A percentile compares a stretch with the other conserved stretches of the same genome.
Evolutionary conservation across 805 yeast species (phyloP).

Genomic region (Ogataea paradorogensis): DNA sequence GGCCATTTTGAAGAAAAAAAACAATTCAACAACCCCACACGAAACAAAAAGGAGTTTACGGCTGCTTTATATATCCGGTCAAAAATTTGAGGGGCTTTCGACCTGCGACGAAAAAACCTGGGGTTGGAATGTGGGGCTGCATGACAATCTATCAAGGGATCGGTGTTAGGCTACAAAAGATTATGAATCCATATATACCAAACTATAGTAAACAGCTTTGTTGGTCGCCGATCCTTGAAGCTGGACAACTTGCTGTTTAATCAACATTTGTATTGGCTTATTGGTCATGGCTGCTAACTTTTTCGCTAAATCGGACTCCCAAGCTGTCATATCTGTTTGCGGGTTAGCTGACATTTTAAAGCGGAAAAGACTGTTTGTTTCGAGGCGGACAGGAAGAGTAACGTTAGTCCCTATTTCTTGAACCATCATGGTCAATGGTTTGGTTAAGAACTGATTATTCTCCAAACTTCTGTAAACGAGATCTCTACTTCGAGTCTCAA

Average conservation of each 20-base stretch:
- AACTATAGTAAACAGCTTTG: neutral
- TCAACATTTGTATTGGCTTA: conserved; percentile 6
- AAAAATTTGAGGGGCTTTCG: conserved; percentile 9
- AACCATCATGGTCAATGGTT: conserved; percentile 2
- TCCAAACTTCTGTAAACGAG: conserved; percentile 5
- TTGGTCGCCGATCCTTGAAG: conserved; percentile 1
- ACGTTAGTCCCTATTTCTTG: conserved; percentile 1
- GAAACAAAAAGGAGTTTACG: conserved; percentile 8
- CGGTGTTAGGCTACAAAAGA: conserved; percentile 1
- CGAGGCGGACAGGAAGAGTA: conserved; percentile 2
- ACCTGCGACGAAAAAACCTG: conserved; percentile 7
- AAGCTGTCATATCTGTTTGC: conserved; percentile 4
- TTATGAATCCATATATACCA: conserved; percentile 4
- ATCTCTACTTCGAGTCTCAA: conserved; percentile 6
- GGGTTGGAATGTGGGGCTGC: conserved; percentile 11
- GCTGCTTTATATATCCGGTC: conserved; percentile 11
- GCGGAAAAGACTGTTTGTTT: conserved; percentile 1
- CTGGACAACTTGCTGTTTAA: neutral
- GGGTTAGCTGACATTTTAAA: conserved; percentile 1
- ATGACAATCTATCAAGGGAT: neutral
- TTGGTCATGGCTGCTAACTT: conserved; percentile 4
- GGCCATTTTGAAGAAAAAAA: conserved; percentile 10
- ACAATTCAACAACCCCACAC: conserved; percentile 8
- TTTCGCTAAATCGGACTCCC: conserved; percentile 6
- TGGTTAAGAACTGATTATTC: neutral